Evolutionary conservation across 176 grass and related monocot species (phyloP), one percentile per base, ranked within the genome.

Genomic region (Juncus inflexus): DNA sequence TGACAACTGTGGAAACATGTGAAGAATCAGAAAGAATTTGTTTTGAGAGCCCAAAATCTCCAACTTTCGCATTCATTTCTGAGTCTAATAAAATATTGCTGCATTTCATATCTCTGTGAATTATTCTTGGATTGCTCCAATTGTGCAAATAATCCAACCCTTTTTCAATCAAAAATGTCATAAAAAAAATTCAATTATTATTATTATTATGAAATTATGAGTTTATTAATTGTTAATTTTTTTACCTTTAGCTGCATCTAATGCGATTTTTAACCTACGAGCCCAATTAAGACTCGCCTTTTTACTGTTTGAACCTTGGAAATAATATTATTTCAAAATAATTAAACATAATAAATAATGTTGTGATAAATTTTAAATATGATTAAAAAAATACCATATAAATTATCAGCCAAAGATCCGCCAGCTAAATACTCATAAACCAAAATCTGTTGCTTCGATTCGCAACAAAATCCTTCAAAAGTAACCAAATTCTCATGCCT

Each of bases 181-280:
- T 11, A 55, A 52, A 50, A 37, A 37, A 19, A 42, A 12, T 56
- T 28, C 19, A 65, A 41, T 16, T n/a, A 9, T 35, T 16, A 58
- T 16, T 42, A 42, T 7, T 47, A 57, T 57, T 47, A 40, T 58
- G 36, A 55, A 71, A 71, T 71, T 42, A 40, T 38, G 49, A 59
- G 7, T n/a, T 54, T 36, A 6, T 35, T 60, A 35, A 3, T 3
- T 43, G 16, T 67, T 52, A 61, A 4, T 9, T 55, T 66, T 55
- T 61, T 41, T 73, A 73, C 77, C 77, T 72, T 79, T 79, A 15
- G 77, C 77, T 72, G 77, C 77, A 73, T 79, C 77, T 15, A 79
- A 50, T 11, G 67, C 77, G 64, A 79, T 79, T 64, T 79, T 79
- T 50, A 79, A 42, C 39, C 77, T 72, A 5, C 67, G 77, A 65